phyloP scores from a whole-genome alignment of 306 rosid species.

The Prunus dulcis region DNA sequence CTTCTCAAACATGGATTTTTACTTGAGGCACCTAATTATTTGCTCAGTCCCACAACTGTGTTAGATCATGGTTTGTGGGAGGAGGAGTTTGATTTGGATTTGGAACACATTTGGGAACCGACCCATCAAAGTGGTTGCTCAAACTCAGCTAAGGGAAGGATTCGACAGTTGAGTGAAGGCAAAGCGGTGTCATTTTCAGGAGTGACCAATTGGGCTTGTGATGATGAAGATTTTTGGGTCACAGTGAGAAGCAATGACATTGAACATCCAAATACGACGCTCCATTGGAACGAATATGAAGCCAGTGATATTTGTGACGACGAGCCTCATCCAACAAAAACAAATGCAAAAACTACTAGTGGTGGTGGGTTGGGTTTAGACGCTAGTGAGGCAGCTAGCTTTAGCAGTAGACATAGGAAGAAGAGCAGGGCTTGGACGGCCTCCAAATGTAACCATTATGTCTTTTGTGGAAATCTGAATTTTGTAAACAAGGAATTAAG shows the following conservation, averaged over 20 bases:
- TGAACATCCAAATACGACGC: not conserved
- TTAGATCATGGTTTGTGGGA: slow-evolving; percentile 56
- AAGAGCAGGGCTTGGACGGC: slow-evolving; percentile 4
- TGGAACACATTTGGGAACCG: slow-evolving; percentile 19
- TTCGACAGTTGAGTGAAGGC: slow-evolving; percentile 34
- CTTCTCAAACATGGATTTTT: slow-evolving; percentile 69
- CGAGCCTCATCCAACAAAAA: slow-evolving; percentile 1
- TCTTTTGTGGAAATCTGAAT: slow-evolving; percentile 9
- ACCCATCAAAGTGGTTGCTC: slow-evolving; percentile 21
- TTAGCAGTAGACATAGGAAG: not conserved
- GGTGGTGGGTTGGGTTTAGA: not conserved
- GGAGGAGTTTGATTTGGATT: slow-evolving; percentile 9
- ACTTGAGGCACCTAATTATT: slow-evolving; percentile 2
- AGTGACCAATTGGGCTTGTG: slow-evolving; percentile 40
- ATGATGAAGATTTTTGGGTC: slow-evolving; percentile 47
- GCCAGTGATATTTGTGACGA: not conserved
- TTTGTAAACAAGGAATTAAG: slow-evolving; percentile 1
- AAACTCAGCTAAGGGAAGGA: slow-evolving; percentile 38
- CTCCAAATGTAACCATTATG: slow-evolving; percentile 7
- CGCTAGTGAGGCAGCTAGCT: not conserved
- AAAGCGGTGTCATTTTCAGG: slow-evolving; percentile 8
- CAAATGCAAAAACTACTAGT: not conserved
- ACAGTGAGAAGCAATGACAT: slow-evolving; percentile 53
- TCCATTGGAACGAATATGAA: not conserved
- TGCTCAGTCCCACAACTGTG: slow-evolving; percentile 48